Conservation (phyloP, 2,329 filamentous ascomycete genomes). For the Aspergillus ustus region DNA sequence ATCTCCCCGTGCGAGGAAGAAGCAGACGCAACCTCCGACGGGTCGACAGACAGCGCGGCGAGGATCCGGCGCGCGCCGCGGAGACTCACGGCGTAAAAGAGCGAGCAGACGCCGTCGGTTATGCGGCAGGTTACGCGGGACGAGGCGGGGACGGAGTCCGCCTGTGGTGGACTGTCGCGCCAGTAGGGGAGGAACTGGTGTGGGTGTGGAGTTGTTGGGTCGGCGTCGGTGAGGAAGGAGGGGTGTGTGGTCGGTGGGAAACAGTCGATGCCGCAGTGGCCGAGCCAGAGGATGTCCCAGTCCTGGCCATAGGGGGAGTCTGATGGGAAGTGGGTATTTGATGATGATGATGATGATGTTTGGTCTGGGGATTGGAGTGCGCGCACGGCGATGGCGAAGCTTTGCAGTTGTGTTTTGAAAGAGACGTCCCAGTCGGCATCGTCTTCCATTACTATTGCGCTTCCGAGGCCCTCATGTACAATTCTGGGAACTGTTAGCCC, state of each 20-base stretch:
- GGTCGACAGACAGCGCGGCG: conserved; percentile 27
- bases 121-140: conserved; percentile 22
- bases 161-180: conserved; percentile 23
- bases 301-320: conserved; percentile 20
- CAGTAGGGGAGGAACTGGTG: conserved; percentile 29
- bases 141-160: conserved; percentile 11
- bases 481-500: conserved; percentile 9
- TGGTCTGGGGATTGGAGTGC: conserved; percentile 7
- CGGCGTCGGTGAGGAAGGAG: conserved; percentile 19
- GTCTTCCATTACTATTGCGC: conserved; percentile 27
- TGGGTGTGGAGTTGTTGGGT: conserved; percentile 23
- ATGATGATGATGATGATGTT: background rate
- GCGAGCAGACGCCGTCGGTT: conserved; percentile 25
- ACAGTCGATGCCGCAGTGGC: conserved; percentile 31
- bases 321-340: background rate
- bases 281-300: conserved; percentile 33
- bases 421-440: conserved; percentile 23
- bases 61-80: conserved; percentile 27
- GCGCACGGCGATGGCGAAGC: conserved; percentile 16
- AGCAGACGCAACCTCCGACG: conserved; percentile 22
- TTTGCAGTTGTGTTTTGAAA: conserved; percentile 23
- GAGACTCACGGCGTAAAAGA: conserved; percentile 28
- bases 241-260: conserved; percentile 11
- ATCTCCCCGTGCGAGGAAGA: conserved; percentile 20
- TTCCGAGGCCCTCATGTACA: conserved; percentile 20